These are phyloP conservation scores for Cytospora mali DNA, from an alignment of 2,329 filamentous ascomycete genomes.

Conservation along the genomic window DNA sequence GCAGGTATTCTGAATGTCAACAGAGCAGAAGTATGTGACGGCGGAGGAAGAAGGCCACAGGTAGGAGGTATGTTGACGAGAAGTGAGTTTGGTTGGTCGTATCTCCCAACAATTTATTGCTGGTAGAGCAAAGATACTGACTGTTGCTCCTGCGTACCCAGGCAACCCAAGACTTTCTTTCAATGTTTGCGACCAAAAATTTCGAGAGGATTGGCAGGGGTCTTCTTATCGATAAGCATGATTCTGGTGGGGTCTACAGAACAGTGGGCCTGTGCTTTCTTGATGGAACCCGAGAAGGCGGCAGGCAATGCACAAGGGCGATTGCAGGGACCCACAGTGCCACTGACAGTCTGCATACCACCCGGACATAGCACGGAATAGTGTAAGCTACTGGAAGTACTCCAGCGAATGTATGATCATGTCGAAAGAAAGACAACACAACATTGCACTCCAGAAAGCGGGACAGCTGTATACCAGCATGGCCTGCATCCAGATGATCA, in stretches of 20 bases:
- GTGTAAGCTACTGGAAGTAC: not conserved
- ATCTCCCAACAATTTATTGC: not conserved
- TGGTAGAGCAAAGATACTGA: too few relatives aligned
- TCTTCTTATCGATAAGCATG: not conserved
- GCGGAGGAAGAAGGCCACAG: not conserved
- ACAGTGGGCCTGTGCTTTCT: not conserved
- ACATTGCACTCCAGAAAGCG: not conserved
- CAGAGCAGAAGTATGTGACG: not conserved
- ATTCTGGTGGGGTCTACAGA: not conserved
- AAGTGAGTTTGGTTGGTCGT: not conserved
- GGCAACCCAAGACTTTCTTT: not conserved
- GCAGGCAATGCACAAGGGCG: not conserved
- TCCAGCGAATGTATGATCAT: not conserved
- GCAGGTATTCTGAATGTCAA: not conserved
- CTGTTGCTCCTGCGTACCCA: not conserved
- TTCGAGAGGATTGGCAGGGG: not conserved
- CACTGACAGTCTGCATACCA: too few relatives aligned
- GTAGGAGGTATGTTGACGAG: not conserved
- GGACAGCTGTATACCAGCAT: not conserved
- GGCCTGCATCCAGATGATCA: not conserved
- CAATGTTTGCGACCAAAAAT: not conserved
- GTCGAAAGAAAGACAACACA: not conserved
- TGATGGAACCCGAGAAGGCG: not conserved
- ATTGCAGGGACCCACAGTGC: not conserved
- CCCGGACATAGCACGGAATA: not conserved